Base-by-base conservation (phyloP, 768 basidiomycete genomes). In the Termitomyces sp. region DNA sequence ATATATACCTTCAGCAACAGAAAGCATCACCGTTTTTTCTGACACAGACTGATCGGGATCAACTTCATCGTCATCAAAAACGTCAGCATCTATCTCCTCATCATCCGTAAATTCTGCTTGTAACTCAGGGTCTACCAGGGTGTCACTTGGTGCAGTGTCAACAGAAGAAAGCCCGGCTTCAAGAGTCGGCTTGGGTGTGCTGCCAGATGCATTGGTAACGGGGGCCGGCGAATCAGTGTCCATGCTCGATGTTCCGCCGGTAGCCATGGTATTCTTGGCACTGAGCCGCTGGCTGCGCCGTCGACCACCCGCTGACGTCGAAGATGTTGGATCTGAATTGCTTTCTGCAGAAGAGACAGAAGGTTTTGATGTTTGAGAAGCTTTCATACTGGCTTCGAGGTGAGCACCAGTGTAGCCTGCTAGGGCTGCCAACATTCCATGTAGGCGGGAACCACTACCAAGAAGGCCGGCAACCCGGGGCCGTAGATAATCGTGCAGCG, bases 401-500 rank as follows among this genome's bases (percentile, higher is more conserved):
- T 76, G 71, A 1, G 82, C 76, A 2, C 81, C 77, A 11, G 79
- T 74, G n/a, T 87, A 78, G 1, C 88, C 88, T 30, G 87, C 85
- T 8, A 95, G 77, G 15, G 93, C 88, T n/a, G 94, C 92, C 45
- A 97, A 81, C 87, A 96, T 93, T 46, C 87, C 87, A 10, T 90
- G 88, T 26, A 96, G 71, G 14, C 93, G 81, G 17, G 83, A 84
- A 28, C 78, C 77, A 54, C 79, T 74, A 9, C 79, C 77, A 49
- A 87, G 67, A 22, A 89, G 66, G 0, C 91, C 90, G 6, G 92
- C 77, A 32, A 97, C 87, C 3, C 93, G 82, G 24, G 96, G 96
- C 1, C 93, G 87, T 12, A 98, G 81, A 68, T 98, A 99, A 68
- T 97, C 95, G 64, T 97, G 92, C 30, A 98, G 79, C 1, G 96